Evolutionary conservation across 257 asterid species (phyloP).

Genomic region (Jacaranda copaia): DNA sequence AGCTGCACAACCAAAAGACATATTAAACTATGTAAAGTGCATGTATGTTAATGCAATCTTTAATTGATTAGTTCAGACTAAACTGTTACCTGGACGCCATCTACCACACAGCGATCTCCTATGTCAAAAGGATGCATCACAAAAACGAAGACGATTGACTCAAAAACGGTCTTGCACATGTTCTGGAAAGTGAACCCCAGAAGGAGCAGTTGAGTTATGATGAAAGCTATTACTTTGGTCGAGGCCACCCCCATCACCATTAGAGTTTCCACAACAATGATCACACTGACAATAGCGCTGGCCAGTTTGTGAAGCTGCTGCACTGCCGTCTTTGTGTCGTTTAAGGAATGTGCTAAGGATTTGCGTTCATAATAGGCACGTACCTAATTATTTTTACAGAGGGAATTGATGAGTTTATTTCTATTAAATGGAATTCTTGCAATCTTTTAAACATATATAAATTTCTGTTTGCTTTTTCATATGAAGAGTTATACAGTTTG

Average conservation of each 20-base stretch:
- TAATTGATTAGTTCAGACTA: background rate
- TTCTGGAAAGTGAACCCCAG: conserved; percentile 71
- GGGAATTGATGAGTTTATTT: background rate
- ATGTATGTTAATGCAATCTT: too few relatives aligned
- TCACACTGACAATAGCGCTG: conserved; percentile 54
- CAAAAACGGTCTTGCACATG: conserved; percentile 71
- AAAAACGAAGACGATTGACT: conserved; percentile 68
- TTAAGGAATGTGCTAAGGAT: conserved; percentile 61
- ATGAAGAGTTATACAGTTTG: too few relatives aligned
- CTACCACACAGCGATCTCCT: conserved; percentile 72
- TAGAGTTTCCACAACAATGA: conserved; percentile 44
- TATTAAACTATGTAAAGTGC: too few relatives aligned
- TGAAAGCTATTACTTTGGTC: conserved; percentile 59
- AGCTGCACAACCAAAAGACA: conserved; percentile 42
- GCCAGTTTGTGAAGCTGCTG: conserved; percentile 70
- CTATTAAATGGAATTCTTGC: background rate
- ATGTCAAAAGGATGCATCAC: conserved; percentile 79
- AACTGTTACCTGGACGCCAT: conserved; percentile 67
- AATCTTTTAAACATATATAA: background rate
- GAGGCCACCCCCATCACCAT: conserved; percentile 66
- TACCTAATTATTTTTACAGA: conserved; percentile 43
- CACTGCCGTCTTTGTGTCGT: conserved; percentile 73
- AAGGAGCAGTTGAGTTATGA: conserved; percentile 61
- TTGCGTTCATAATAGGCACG: conserved; percentile 71
- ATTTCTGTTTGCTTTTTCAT: too few relatives aligned